A percentile compares a stretch with the other conserved stretches of the same genome.
phyloP scores from a whole-genome alignment of 768 basidiomycete genomes.

The Tricholoma saponaceum region DNA sequence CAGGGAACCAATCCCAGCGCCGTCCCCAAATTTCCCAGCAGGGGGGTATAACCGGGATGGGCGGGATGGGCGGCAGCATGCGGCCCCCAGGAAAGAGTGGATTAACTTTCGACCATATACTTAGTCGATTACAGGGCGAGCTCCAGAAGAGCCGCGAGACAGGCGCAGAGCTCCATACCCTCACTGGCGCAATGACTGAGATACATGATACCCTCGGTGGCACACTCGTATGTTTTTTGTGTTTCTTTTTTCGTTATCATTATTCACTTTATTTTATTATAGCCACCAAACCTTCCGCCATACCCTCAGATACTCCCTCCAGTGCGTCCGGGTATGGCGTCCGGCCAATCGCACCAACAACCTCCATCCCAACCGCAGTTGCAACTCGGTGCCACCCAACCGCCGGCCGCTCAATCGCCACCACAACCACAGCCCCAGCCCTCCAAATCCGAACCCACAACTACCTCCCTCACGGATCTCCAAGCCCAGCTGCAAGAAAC shows the following conservation, averaged over 20 bases:
- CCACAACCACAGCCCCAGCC: slow-evolving; percentile 21
- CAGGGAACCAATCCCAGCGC: slow-evolving; percentile 38
- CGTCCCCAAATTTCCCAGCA: slow-evolving; percentile 56
- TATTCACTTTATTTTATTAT: not conserved
- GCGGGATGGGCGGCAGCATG: slow-evolving; percentile 71
- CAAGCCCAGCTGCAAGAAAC: slow-evolving; percentile 85
- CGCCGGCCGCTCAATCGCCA: slow-evolving; percentile 6
- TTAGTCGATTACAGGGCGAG: slow-evolving; percentile 85
- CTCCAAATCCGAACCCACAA: slow-evolving; percentile 16
- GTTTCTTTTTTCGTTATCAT: not conserved
- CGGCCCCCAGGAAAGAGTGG: slow-evolving; percentile 79
- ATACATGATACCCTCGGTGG: slow-evolving; percentile 91
- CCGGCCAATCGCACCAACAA: slow-evolving; percentile 14
- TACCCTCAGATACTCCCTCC: slow-evolving; percentile 67
- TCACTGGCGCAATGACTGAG: slow-evolving; percentile 81
- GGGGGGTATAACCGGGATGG: slow-evolving; percentile 64
- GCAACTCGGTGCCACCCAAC: slow-evolving; percentile 24
- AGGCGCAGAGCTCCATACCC: slow-evolving; percentile 73
- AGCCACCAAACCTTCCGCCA: slow-evolving; percentile 60
- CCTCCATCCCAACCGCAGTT: slow-evolving; percentile 18
- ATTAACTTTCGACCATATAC: slow-evolving; percentile 87
- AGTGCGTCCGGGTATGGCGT: slow-evolving; percentile 37
- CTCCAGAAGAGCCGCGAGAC: slow-evolving; percentile 96
- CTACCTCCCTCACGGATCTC: slow-evolving; percentile 48
- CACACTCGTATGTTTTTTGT: slow-evolving; percentile 51